Evolutionary conservation across 768 basidiomycete species (phyloP).

Genomic region (Kwoniella bestiolae): DNA sequence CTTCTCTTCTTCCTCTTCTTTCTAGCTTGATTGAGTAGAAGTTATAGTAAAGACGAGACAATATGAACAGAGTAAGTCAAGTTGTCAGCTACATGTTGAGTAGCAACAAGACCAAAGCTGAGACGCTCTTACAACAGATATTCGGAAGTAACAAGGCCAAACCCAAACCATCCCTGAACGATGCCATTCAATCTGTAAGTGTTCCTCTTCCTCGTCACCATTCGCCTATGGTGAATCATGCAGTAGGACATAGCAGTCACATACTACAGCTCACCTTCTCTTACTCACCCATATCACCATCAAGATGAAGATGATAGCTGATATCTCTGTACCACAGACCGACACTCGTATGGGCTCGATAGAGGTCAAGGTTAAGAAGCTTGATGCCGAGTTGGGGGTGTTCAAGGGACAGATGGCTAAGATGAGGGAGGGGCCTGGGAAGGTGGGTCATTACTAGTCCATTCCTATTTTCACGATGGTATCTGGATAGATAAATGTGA

Average conservation of each 20-base stretch:
- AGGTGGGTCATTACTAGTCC: constrained; percentile 67
- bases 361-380: constrained; percentile 95
- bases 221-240: too few species aligned
- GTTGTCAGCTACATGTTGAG: neutral
- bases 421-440: constrained; percentile 89
- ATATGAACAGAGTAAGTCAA: constrained; percentile 52
- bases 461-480: too few species aligned
- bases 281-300: constrained; percentile 35
- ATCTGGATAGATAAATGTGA: too few species aligned
- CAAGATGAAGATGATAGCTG: constrained; percentile 28
- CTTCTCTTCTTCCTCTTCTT: too few species aligned
- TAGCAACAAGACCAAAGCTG: constrained; percentile 6
- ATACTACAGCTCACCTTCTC: too few species aligned
- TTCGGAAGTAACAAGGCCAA: constrained; percentile 62
- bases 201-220: too few species aligned
- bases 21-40: neutral
- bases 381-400: constrained; percentile 85
- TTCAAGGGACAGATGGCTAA: constrained; percentile 98
- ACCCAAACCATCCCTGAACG: constrained; percentile 81
- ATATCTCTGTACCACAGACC: constrained; percentile 65
- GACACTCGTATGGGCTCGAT: constrained; percentile 82
- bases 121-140: constrained; percentile 35
- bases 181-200: constrained; percentile 78
- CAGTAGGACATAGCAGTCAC: neutral
- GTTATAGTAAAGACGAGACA: constrained; percentile 8